Evolutionary conservation across 139 green algal species (phyloP).

Genomic region (Chlorella sp.): DNA sequence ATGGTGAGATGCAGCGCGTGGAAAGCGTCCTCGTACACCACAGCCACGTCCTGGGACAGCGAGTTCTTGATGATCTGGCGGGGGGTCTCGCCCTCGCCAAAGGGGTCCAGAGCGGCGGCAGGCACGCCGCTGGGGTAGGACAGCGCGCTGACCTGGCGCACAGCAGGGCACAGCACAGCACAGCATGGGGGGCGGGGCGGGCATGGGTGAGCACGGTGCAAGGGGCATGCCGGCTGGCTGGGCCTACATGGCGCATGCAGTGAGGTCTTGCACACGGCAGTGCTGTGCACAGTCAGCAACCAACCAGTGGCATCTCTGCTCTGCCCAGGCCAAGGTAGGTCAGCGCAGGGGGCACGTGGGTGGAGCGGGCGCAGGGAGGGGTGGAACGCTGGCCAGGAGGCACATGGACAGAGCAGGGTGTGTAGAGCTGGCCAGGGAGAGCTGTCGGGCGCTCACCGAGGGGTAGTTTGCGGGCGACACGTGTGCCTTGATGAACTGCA

Average conservation of each 20-base stretch:
- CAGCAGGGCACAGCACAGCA: not conserved
- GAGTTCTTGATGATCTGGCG: not conserved
- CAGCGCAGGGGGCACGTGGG: too few relatives aligned
- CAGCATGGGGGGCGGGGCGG: too few relatives aligned
- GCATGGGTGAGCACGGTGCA: not conserved
- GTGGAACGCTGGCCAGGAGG: too few relatives aligned
- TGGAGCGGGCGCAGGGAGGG: too few relatives aligned
- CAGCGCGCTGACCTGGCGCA: not conserved
- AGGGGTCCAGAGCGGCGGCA: not conserved
- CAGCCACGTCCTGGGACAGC: not conserved
- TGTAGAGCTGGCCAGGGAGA: too few relatives aligned
- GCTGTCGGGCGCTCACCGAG: not conserved
- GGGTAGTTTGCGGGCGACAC: constrained; percentile 9
- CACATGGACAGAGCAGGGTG: too few relatives aligned
- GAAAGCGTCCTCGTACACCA: not conserved
- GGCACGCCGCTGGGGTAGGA: constrained; percentile 7
- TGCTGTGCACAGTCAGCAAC: not conserved
- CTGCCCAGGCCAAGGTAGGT: too few relatives aligned
- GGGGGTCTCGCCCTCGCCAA: not conserved
- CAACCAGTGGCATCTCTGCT: not conserved
- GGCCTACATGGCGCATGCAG: too few relatives aligned
- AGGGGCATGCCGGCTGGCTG: too few relatives aligned
- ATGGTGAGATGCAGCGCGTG: not conserved
- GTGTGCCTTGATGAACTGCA: constrained; percentile 13
- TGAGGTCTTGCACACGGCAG: not conserved